These are phyloP conservation scores for Trametes maxima DNA, from an alignment of 768 basidiomycete genomes.

Conservation along the genomic window DNA sequence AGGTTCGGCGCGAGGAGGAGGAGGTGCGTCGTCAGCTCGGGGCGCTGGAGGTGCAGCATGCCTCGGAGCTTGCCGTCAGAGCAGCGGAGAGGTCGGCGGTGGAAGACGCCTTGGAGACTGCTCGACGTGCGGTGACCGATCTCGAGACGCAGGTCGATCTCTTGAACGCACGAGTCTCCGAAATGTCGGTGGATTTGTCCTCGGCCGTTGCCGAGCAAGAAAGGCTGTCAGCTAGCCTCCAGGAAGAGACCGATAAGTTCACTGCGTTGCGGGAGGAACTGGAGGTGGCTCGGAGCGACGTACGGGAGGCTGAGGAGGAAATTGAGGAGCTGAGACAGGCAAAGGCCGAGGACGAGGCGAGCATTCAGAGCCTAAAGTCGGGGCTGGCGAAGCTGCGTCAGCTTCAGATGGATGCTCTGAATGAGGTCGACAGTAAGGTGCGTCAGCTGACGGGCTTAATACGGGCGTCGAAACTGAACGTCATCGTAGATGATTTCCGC, in stretches of 20 bases:
- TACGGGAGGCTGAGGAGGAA: slow-evolving; percentile 37
- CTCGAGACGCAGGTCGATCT: neutral
- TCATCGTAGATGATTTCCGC: slow-evolving; percentile 32
- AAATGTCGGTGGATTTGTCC: neutral
- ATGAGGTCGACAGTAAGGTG: slow-evolving; percentile 42
- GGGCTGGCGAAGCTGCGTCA: slow-evolving; percentile 36
- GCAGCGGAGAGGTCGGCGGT: slow-evolving; percentile 14
- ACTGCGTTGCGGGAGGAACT: slow-evolving; percentile 10
- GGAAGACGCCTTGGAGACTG: slow-evolving; percentile 12
- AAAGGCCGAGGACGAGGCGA: slow-evolving; percentile 40
- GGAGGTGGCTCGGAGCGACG: slow-evolving; percentile 7
- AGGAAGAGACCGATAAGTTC: neutral
- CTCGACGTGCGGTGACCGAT: neutral
- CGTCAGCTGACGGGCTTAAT: slow-evolving; percentile 19
- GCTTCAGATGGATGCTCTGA: slow-evolving; percentile 38
- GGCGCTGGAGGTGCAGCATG: slow-evolving; percentile 2
- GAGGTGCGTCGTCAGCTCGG: slow-evolving; percentile 3
- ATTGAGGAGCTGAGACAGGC: slow-evolving; percentile 34
- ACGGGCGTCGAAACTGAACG: slow-evolving; percentile 12
- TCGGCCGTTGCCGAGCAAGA: slow-evolving; percentile 9
- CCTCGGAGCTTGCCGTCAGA: slow-evolving; percentile 3
- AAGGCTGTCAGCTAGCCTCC: neutral
- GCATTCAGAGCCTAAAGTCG: slow-evolving; percentile 38
- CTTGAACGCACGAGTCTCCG: neutral
- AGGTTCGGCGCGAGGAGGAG: neutral